Conservation (phyloP, 768 basidiomycete species). For the Lactarius sanguifluus region DNA sequence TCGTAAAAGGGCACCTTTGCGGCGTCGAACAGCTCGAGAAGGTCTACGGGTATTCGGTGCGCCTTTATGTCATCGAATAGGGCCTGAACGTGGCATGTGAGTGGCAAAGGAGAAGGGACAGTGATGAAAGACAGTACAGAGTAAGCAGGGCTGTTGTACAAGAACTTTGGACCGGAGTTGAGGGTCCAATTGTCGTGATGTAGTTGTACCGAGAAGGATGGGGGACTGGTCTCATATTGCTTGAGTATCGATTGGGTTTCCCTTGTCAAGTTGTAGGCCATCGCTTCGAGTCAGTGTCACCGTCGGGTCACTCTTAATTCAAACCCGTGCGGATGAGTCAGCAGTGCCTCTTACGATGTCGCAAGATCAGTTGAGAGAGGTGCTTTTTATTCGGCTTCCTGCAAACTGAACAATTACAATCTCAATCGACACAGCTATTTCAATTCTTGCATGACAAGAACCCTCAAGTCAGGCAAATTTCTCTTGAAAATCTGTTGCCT, state of each 20-base stretch:
- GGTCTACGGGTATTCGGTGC: constrained; percentile 82
- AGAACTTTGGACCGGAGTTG: constrained; percentile 78
- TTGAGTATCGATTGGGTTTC: constrained; percentile 60
- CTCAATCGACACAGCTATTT: constrained; percentile 52
- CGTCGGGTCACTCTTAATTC: not conserved
- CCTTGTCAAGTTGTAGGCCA: constrained; percentile 78
- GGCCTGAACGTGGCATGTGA: constrained; percentile 46
- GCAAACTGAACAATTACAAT: not conserved
- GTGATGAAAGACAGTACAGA: constrained; percentile 43
- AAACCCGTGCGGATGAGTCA: constrained; percentile 20
- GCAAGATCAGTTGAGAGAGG: constrained; percentile 31
- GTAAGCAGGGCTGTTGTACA: constrained; percentile 69
- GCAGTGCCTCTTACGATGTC: constrained; percentile 22
- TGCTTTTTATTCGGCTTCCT: not conserved
- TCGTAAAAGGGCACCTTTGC: constrained; percentile 80
- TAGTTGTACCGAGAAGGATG: constrained; percentile 79
- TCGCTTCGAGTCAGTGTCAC: constrained; percentile 33
- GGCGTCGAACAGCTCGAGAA: constrained; percentile 75
- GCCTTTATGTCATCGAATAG: constrained; percentile 81
- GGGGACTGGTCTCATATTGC: constrained; percentile 52
- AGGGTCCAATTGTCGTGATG: constrained; percentile 80
- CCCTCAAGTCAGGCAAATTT: constrained; percentile 83
- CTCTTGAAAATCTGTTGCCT: constrained; percentile 77
- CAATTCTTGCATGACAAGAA: constrained; percentile 85
- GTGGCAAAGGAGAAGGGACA: not conserved